These are phyloP conservation scores for Sporisorium exsertum DNA, from an alignment of 1,284 basidiomycete species.

Conservation along the genomic window DNA sequence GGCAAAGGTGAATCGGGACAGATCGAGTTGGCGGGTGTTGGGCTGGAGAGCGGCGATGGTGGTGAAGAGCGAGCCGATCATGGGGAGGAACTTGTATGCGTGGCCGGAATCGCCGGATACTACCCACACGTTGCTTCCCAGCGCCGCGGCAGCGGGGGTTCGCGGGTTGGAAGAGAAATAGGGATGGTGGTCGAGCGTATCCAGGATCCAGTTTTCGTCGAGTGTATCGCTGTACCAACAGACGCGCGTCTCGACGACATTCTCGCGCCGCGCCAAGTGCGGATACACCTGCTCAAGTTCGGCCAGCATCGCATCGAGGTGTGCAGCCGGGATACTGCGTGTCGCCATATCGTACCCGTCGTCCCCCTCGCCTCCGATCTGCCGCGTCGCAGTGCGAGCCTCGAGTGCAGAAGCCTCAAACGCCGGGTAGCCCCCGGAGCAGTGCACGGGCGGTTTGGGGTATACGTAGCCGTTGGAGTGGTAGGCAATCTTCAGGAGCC, in stretches of 20 bases:
- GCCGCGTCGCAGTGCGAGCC: background rate
- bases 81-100: conserved; percentile 79
- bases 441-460: conserved; percentile 60
- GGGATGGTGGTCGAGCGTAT: conserved; percentile 69
- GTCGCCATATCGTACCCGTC: conserved; percentile 16
- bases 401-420: conserved; percentile 10
- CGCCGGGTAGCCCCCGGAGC: conserved; percentile 15
- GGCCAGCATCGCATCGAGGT: conserved; percentile 73
- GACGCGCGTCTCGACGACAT: conserved; percentile 77
- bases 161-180: background rate
- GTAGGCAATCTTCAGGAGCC: conserved; percentile 77
- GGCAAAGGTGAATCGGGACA: conserved; percentile 37
- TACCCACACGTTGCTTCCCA: conserved; percentile 68
- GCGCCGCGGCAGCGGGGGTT: background rate
- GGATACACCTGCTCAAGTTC: conserved; percentile 78
- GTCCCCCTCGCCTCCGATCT: conserved; percentile 23
- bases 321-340: conserved; percentile 74
- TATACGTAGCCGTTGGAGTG: conserved; percentile 77
- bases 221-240: conserved; percentile 78
- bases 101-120: conserved; percentile 72
- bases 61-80: conserved; percentile 80
- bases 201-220: conserved; percentile 72
- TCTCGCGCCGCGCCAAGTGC: conserved; percentile 71
- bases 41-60: conserved; percentile 69
- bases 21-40: conserved; percentile 18